Base-by-base conservation (phyloP, 1,139 yeast genomes). In the Pichia sp. region DNA sequence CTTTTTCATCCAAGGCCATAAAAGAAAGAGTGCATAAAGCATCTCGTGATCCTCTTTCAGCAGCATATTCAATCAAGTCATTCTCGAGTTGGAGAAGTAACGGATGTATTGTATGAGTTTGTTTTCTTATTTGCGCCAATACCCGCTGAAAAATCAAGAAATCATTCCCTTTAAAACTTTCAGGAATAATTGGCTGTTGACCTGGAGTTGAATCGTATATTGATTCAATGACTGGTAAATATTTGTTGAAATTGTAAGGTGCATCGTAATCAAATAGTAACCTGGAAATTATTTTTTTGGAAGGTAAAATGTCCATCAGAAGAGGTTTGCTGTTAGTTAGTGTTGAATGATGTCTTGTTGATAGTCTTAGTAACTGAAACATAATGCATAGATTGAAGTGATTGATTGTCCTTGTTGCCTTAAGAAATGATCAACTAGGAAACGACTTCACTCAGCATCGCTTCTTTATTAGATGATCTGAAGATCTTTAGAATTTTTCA, bases 1-100 rank as follows among this genome's bases (percentile, higher is more conserved):
- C 42, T 51, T 60, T 41, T 31, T 60, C 56, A 19, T 55, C 64
- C 23, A 82, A 56, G 0, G 80, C 77, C 48, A 70, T 83, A 63
- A 71, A 86, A 31, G 86, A 75, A 19, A 88, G 61, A 14, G 84
- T 64, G 1, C 91, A 68, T 22, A 88, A 76, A 1, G 96, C 95
- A 59, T 86, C 86, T 48, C 78, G 74, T 54, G 83, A 75, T 1
- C 96, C 96, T 53, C 77, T 53, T 53, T 84, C 94, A 0, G 95
- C 95, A 8, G 95, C 88, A 44, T 73, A 73, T 51, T 85, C 94
- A 10, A 86, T 72, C 34, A 86, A 60, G 48, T 76, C 80, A 48
- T 79, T 74, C 55, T 86, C 95, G 22, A 86, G 61, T 9, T 63
- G 72, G 3, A 81, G 64, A 35, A 82, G 59, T 52, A 77, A 63